Percentiles rank a stretch among this genome's conserved stretches.
Evolutionary conservation across 2,329 filamentous ascomycete genomes (phyloP).

Genomic region (Penicillium italicum): DNA sequence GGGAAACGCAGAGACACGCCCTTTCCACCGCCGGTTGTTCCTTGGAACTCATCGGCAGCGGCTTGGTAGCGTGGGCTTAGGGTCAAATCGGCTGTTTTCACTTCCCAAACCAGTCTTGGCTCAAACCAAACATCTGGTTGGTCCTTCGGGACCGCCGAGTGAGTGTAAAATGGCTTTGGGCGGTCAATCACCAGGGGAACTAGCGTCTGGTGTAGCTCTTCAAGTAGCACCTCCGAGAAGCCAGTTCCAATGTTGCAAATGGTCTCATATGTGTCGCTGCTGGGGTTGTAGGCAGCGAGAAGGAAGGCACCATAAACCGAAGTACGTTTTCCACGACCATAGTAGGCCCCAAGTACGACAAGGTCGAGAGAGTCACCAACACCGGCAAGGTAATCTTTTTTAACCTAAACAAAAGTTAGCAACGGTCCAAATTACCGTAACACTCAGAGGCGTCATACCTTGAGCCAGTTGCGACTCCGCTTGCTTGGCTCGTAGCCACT

Average conservation of each 20-base stretch:
- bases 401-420: slow-evolving; percentile 58
- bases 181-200: slow-evolving; percentile 77
- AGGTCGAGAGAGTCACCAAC: slow-evolving; percentile 95
- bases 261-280: slow-evolving; percentile 80
- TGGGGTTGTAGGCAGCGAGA: slow-evolving; percentile 85
- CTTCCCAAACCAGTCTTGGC: slow-evolving; percentile 91
- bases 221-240: slow-evolving; percentile 91
- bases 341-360: slow-evolving; percentile 90
- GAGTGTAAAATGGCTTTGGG: slow-evolving; percentile 90
- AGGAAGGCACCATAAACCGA: slow-evolving; percentile 95
- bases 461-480: slow-evolving; percentile 96
- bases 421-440: not conserved
- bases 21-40: slow-evolving; percentile 62
- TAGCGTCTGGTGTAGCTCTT: slow-evolving; percentile 74
- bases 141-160: slow-evolving; percentile 78
- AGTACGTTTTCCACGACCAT: slow-evolving; percentile 91
- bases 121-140: slow-evolving; percentile 99
- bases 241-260: slow-evolving; percentile 98
- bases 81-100: slow-evolving; percentile 93
- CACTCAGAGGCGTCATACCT: slow-evolving; percentile 52
- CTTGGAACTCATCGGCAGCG: slow-evolving; percentile 76
- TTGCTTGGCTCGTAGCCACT: slow-evolving; percentile 96
- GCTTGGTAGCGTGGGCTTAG: slow-evolving; percentile 90
- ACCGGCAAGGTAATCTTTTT: slow-evolving; percentile 94
- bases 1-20: slow-evolving; percentile 90